Percentiles rank a stretch among this genome's conserved stretches.
Evolutionary conservation across 345 rosid species (phyloP).

Genomic region (Brassica nigra): DNA sequence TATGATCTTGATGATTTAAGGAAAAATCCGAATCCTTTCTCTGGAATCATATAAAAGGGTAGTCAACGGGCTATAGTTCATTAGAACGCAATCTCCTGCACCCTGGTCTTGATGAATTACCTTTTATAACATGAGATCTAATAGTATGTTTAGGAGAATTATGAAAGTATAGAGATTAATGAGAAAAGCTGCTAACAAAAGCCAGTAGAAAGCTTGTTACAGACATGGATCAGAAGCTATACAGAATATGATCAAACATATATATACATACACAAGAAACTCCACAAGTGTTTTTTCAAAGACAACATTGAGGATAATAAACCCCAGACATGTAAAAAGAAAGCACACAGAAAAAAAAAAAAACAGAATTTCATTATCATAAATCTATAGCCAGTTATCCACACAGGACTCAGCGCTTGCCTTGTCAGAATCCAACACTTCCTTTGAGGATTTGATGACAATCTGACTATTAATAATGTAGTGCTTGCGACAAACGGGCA

Average conservation of each 20-base stretch:
- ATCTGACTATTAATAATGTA: constrained; percentile 55
- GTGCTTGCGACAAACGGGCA: constrained; percentile 92
- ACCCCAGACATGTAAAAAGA: not conserved
- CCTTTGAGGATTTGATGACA: constrained; percentile 46
- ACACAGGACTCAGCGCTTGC: constrained; percentile 28
- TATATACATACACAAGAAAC: constrained; percentile 3
- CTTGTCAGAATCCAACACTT: constrained; percentile 39
- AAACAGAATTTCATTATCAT: not conserved
- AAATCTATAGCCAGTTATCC: constrained; percentile 25
- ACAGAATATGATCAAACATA: constrained; percentile 12
- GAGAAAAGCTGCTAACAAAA: not conserved
- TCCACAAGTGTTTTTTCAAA: not conserved
- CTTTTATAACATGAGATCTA: too few relatives aligned
- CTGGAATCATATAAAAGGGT: too few relatives aligned
- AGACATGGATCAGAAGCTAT: constrained; percentile 8
- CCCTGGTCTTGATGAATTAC: too few relatives aligned
- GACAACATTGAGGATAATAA: not conserved
- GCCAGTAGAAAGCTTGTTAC: not conserved
- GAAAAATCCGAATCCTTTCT: too few relatives aligned
- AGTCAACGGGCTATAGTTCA: too few relatives aligned
- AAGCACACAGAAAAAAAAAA: not conserved
- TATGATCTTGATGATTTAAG: too few relatives aligned
- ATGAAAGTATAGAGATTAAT: constrained; percentile 37
- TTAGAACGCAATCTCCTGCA: too few relatives aligned
- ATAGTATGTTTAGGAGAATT: too few relatives aligned